phyloP scores from a whole-genome alignment of 75 land plant genomes.

The Ceratopteris richardii region DNA sequence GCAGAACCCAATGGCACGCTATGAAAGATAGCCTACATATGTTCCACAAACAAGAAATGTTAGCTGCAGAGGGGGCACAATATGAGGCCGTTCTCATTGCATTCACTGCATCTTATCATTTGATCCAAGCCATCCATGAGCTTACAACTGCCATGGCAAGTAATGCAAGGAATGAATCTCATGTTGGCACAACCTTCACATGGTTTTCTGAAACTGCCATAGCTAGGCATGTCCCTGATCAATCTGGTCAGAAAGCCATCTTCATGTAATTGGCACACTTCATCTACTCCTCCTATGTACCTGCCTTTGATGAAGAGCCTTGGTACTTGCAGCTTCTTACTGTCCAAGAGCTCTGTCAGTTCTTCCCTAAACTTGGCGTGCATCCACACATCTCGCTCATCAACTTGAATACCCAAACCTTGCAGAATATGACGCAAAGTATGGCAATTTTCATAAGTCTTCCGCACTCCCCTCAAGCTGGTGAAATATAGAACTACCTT shows the following conservation, averaged over 20 bases:
- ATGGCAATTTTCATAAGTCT: constrained; percentile 54
- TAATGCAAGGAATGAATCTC: constrained; percentile 62
- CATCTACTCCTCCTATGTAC: constrained; percentile 66
- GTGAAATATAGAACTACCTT: constrained; percentile 50
- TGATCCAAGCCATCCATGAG: constrained; percentile 32
- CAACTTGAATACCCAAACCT: constrained; percentile 38
- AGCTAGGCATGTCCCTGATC: constrained; percentile 29
- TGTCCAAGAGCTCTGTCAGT: constrained; percentile 30
- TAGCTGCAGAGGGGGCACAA: constrained; percentile 49
- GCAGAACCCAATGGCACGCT: too few species aligned
- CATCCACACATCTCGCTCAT: constrained; percentile 67
- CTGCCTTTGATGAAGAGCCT: constrained; percentile 52
- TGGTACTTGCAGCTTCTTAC: constrained; percentile 35
- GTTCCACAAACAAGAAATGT: too few species aligned
- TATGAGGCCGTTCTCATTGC: constrained; percentile 76
- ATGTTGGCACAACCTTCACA: constrained; percentile 60
- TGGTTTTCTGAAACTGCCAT: constrained; percentile 1
- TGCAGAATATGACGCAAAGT: constrained; percentile 33
- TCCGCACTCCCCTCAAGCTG: constrained; percentile 47
- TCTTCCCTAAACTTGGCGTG: constrained; percentile 43
- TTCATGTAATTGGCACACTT: constrained; percentile 48
- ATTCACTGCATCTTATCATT: constrained; percentile 43
- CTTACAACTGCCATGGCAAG: constrained; percentile 74
- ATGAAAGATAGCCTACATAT: too few species aligned
- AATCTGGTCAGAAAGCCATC: constrained; percentile 41